A percentile compares a stretch with the other conserved stretches of the same genome.
phyloP scores from a whole-genome alignment of 805 yeast species.

The Jamesozyma hellenica region DNA sequence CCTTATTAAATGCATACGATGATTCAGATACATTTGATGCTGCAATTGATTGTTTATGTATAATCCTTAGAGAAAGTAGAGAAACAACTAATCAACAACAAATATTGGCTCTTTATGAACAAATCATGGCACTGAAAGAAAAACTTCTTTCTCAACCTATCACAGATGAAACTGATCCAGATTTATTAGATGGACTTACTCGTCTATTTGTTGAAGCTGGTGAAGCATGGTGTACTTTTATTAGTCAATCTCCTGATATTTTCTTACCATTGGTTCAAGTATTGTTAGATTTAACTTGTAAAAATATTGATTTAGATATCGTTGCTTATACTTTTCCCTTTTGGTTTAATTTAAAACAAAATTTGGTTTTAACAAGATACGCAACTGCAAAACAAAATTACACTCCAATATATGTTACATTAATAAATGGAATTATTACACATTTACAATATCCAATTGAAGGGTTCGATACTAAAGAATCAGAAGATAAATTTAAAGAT shows the following conservation, averaged over 20 bases:
- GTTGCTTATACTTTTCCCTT: slow-evolving; percentile 86
- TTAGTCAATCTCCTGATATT: slow-evolving; percentile 59
- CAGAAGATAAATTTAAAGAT: slow-evolving; percentile 85
- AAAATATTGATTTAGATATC: slow-evolving; percentile 76
- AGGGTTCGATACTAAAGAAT: slow-evolving; percentile 61
- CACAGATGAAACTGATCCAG: slow-evolving; percentile 43
- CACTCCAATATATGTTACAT: slow-evolving; percentile 16
- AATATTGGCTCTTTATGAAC: slow-evolving; percentile 57
- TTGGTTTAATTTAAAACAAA: slow-evolving; percentile 76
- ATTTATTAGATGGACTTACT: slow-evolving; percentile 57
- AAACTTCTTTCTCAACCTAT: slow-evolving; percentile 33
- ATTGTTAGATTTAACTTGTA: slow-evolving; percentile 57
- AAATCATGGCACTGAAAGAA: slow-evolving; percentile 52
- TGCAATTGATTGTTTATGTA: slow-evolving; percentile 76
- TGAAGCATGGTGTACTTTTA: slow-evolving; percentile 86
- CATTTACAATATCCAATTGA: slow-evolving; percentile 69
- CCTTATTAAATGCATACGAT: slow-evolving; percentile 37
- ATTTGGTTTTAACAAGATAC: slow-evolving; percentile 31
- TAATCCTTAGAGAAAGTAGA: slow-evolving; percentile 71
- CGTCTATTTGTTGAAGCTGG: slow-evolving; percentile 85
- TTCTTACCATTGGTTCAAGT: slow-evolving; percentile 69
- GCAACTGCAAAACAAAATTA: slow-evolving; percentile 19
- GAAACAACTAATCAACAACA: slow-evolving; percentile 58
- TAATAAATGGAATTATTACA: slow-evolving; percentile 36
- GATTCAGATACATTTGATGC: slow-evolving; percentile 58